A percentile compares a stretch with the other conserved stretches of the same genome.
Evolutionary conservation across 768 basidiomycete species (phyloP).

Genomic region (Epithele typhae): DNA sequence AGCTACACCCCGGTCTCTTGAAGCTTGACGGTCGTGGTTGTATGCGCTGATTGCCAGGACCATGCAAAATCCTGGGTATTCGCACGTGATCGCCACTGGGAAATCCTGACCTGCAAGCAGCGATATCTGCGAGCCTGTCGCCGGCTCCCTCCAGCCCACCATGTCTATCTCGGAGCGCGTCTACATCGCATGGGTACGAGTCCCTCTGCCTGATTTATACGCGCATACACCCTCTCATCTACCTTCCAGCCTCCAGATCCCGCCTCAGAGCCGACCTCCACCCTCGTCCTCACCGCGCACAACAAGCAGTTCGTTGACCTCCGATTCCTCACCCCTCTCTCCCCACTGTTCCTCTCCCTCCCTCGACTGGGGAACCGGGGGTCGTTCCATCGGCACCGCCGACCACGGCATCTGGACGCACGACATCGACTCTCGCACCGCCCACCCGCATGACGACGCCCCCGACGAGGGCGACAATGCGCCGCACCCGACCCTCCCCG

Average conservation of each 20-base stretch:
- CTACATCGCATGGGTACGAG: slow-evolving; percentile 11
- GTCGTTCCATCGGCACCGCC: slow-evolving; percentile 10
- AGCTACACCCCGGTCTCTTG: no score
- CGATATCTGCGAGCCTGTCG: no score
- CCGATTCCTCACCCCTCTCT: slow-evolving; percentile 1
- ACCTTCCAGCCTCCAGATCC: slow-evolving; percentile 5
- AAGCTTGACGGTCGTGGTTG: no score
- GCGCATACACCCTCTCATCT: not conserved
- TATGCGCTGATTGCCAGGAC: no score
- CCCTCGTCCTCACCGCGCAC: slow-evolving; percentile 14
- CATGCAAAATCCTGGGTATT: no score
- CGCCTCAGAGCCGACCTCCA: slow-evolving; percentile 13
- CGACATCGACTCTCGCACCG: slow-evolving; percentile 14
- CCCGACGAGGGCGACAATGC: slow-evolving; percentile 11
- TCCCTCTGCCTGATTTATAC: not conserved
- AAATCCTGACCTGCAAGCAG: no score
- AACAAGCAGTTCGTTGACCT: slow-evolving; percentile 13
- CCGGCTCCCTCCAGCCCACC: no score
- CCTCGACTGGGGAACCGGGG: slow-evolving; percentile 12
- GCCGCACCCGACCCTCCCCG: slow-evolving; percentile 9
- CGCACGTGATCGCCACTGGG: no score
- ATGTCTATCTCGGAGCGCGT: slow-evolving; percentile 12
- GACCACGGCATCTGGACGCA: slow-evolving; percentile 14
- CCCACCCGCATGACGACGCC: slow-evolving; percentile 7
- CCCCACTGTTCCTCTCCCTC: not conserved